Evolutionary conservation across 108 stramenopile genomes (phyloP).

Genomic region (Heterococcus sp.): DNA sequence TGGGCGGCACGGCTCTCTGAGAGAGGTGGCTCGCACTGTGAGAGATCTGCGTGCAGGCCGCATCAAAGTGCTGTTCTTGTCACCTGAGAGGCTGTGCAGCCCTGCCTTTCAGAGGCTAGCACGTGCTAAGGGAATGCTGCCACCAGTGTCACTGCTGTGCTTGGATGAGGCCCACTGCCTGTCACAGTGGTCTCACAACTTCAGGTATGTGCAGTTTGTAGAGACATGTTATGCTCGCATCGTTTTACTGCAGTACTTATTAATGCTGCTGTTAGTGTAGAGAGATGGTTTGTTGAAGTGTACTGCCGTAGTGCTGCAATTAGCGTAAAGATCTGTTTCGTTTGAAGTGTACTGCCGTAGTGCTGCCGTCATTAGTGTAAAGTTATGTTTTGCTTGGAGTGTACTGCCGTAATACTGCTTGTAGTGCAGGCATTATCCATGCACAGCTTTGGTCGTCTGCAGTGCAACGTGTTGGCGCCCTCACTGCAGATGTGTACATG

Average conservation of each 20-base stretch:
- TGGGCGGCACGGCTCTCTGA: constrained; percentile 29
- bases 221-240: constrained; percentile 73
- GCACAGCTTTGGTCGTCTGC: too few relatives aligned
- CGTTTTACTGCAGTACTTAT: background rate
- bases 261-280: background rate
- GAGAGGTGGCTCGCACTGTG: constrained; percentile 38
- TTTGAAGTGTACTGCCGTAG: too few relatives aligned
- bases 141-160: constrained; percentile 67
- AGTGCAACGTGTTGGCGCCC: too few relatives aligned
- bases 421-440: too few relatives aligned
- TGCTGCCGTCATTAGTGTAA: too few relatives aligned
- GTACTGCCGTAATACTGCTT: too few relatives aligned
- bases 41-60: constrained; percentile 39
- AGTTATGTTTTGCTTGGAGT: too few relatives aligned
- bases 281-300: background rate
- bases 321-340: too few relatives aligned
- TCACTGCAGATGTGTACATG: too few relatives aligned
- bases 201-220: constrained; percentile 67
- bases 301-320: background rate
- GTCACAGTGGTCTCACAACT: constrained; percentile 96
- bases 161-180: constrained; percentile 92
- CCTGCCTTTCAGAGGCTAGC: constrained; percentile 42
- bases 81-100: constrained; percentile 48
- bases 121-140: constrained; percentile 18
- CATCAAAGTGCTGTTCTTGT: constrained; percentile 48